Conservation (phyloP, 2,329 filamentous ascomycete species). For the Geosmithia putterillii region DNA sequence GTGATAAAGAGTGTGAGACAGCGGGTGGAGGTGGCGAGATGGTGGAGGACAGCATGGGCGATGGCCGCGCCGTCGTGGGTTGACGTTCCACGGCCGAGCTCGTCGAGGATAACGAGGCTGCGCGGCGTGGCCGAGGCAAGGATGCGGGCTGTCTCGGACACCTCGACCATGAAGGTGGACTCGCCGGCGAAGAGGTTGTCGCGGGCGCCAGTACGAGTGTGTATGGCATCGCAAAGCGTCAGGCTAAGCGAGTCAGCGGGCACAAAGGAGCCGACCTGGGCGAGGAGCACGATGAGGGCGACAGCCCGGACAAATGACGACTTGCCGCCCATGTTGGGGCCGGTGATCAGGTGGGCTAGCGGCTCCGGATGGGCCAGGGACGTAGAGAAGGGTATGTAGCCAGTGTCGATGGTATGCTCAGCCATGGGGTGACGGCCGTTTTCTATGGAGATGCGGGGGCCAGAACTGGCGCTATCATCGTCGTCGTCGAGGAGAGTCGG, state of each 20-base stretch:
- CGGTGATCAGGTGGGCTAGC: slow-evolving; percentile 78
- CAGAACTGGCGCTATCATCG: slow-evolving; percentile 24
- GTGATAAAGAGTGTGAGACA: slow-evolving; percentile 93
- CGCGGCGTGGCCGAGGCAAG: slow-evolving; percentile 77
- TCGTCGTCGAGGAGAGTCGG: slow-evolving; percentile 50
- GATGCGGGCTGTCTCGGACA: slow-evolving; percentile 85
- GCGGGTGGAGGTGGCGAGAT: slow-evolving; percentile 61
- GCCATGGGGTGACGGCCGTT: slow-evolving; percentile 88
- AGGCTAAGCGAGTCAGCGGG: slow-evolving; percentile 64
- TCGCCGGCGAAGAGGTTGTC: slow-evolving; percentile 95
- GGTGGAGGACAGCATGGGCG: slow-evolving; percentile 78
- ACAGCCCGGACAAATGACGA: slow-evolving; percentile 93
- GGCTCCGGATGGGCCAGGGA: slow-evolving; percentile 52
- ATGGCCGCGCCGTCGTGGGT: slow-evolving; percentile 97
- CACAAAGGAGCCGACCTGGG: slow-evolving; percentile 89
- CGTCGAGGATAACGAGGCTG: slow-evolving; percentile 83
- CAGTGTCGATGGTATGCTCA: slow-evolving; percentile 72
- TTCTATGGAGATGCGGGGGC: slow-evolving; percentile 48
- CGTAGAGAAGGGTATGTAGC: slow-evolving; percentile 87
- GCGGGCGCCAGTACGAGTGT: slow-evolving; percentile 90
- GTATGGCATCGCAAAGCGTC: slow-evolving; percentile 80
- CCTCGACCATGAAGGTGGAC: slow-evolving; percentile 95
- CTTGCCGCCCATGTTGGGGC: slow-evolving; percentile 98
- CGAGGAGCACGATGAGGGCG: slow-evolving; percentile 84
- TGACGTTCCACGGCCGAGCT: slow-evolving; percentile 83